Base-by-base conservation (phyloP, 148 eudicot species). In the Fagopyrum tataricum region DNA sequence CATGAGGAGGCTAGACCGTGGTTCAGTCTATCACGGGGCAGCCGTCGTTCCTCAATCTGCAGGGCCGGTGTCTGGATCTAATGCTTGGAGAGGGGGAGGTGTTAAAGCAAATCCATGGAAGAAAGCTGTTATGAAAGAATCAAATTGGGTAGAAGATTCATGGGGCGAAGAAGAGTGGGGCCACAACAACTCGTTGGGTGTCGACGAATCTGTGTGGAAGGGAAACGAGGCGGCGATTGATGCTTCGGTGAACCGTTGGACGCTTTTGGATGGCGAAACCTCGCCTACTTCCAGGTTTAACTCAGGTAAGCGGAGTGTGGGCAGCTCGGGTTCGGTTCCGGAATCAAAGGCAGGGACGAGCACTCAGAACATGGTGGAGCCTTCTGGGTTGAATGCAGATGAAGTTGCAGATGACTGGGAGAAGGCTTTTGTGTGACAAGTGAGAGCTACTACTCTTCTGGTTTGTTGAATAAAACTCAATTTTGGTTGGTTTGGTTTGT, bases 1-100 rank as follows among this genome's bases (percentile, higher is more conserved):
- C 4, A 92, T 95, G 99, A 92, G 97, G 85, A 88, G 99, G 75
- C 80, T 94, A 61, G 97, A 94, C 81, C 91, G 90, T 12, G 98
- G 98, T 3, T 88, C 96, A 2, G 77, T 86, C 3, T 94, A 91
- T 74, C 83, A 87, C 20, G 97, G 97, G 58, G 98, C 93, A 49
- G 85, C 83, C 72, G 82, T 81, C 1, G 79, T 84, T 74, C 87
- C 79, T 64, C 87, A 82, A 18, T 74, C 75, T 5, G 79, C 78
- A 7, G 75, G 76, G 18, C 79, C 70, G 18, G 69, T 78, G 40
- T 79, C 85, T 1, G 86, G 82, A 51, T 77, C 75, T 15, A 80
- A 79, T 79, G 82, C 77, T 21, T 91, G 91, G 93, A 91, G 89
- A 24, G 79, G 82, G 39, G 71, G 70, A 7, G 78, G 75, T 48